A percentile compares a stretch with the other conserved stretches of the same genome.
These are phyloP conservation scores for Hamiltosporidium tvaerminnensis DNA, from an alignment of 371 early-diverging fungal species.

Conservation along the genomic window DNA sequence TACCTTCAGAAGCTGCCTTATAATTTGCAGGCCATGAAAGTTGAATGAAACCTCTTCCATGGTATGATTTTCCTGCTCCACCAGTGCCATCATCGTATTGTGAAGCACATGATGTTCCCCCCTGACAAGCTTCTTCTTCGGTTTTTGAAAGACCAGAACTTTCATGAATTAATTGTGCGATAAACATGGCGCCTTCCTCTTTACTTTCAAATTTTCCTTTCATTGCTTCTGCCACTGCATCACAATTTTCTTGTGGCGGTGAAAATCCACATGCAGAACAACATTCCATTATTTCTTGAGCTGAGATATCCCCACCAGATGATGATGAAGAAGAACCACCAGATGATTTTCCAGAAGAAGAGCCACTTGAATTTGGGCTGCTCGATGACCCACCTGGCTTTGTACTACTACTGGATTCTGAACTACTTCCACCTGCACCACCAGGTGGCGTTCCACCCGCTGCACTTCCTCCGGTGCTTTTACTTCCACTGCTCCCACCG, in stretches of 20 bases:
- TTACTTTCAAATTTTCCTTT: neutral
- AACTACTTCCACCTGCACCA: too few relatives aligned
- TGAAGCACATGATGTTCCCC: conserved; percentile 34
- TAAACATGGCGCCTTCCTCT: conserved; percentile 44
- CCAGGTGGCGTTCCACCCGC: too few relatives aligned
- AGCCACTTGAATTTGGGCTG: too few relatives aligned
- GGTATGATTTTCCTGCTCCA: conserved; percentile 50
- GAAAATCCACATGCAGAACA: neutral
- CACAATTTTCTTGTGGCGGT: neutral
- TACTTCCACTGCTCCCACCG: too few relatives aligned
- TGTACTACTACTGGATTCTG: too few relatives aligned
- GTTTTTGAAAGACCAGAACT: conserved; percentile 47
- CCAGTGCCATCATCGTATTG: conserved; percentile 44
- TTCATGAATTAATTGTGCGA: conserved; percentile 52
- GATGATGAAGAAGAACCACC: too few relatives aligned
- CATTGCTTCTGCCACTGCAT: neutral
- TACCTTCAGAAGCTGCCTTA: conserved; percentile 41
- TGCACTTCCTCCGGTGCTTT: too few relatives aligned
- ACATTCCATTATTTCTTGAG: too few relatives aligned
- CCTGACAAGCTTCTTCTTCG: conserved; percentile 46
- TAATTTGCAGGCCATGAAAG: conserved; percentile 53
- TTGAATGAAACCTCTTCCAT: conserved; percentile 54
- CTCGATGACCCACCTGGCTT: too few relatives aligned
- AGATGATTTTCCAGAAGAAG: too few relatives aligned
- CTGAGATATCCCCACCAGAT: too few relatives aligned